Conservation (phyloP, 768 basidiomycete species). For the Leccinum pellstonianum region DNA sequence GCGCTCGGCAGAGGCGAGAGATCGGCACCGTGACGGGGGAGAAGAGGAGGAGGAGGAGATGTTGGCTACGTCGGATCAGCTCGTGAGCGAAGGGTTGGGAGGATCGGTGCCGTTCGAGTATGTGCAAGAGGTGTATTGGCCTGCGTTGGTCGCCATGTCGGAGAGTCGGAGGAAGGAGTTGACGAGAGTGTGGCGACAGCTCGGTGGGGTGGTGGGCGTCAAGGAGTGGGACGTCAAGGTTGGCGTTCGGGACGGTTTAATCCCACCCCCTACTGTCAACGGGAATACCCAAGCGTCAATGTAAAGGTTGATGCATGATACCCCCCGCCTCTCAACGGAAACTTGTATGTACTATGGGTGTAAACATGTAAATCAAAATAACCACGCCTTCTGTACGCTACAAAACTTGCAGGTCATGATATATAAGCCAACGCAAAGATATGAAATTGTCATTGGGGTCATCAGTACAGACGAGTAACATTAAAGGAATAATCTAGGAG, state of each 20-base stretch:
- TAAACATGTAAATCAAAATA: background rate
- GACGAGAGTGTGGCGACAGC: slow-evolving; percentile 61
- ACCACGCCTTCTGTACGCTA: background rate
- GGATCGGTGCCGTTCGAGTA: slow-evolving; percentile 70
- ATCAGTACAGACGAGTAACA: slow-evolving; percentile 24
- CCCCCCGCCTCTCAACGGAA: background rate
- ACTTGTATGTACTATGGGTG: background rate
- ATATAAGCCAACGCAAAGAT: background rate
- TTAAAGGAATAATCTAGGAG: slow-evolving; percentile 27
- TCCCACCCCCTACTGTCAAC: background rate
- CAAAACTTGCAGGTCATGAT: background rate
- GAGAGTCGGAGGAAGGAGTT: slow-evolving; percentile 48
- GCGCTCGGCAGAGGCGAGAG: slow-evolving; percentile 26
- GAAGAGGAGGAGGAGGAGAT: slow-evolving; percentile 10
- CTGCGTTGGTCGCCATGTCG: slow-evolving; percentile 54
- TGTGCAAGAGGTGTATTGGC: slow-evolving; percentile 75
- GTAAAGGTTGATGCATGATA: background rate
- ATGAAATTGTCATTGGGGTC: slow-evolving; percentile 25
- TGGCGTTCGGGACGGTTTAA: slow-evolving; percentile 17
- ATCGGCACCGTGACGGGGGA: slow-evolving; percentile 3
- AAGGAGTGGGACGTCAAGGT: slow-evolving; percentile 82
- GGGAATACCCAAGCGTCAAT: background rate
- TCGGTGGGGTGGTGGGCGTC: slow-evolving; percentile 69
- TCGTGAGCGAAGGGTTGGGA: slow-evolving; percentile 70
- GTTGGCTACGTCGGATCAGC: slow-evolving; percentile 65